Conservation (phyloP, 768 basidiomycete genomes). For the Xanthoconium stramineum region DNA sequence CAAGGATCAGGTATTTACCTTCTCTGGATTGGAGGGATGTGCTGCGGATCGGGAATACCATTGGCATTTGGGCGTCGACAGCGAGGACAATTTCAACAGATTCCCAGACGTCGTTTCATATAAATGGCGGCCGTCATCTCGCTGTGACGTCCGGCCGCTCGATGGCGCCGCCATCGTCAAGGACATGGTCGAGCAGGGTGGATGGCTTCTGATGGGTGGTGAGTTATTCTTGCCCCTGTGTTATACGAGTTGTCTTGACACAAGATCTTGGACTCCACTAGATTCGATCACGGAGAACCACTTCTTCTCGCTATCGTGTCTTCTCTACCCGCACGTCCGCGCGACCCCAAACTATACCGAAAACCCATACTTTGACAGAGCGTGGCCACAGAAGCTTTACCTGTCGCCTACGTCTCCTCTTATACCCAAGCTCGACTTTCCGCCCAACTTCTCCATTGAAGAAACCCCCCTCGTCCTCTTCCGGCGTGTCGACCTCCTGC, state of each 20-base stretch:
- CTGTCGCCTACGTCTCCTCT: conserved; percentile 50
- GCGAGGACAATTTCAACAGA: conserved; percentile 43
- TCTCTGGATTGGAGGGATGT: conserved; percentile 60
- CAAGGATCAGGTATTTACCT: conserved; percentile 43
- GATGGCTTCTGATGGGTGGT: conserved; percentile 69
- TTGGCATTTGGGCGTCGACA: conserved; percentile 63
- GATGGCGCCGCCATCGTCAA: conserved; percentile 43
- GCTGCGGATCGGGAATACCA: conserved; percentile 58
- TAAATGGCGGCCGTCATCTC: conserved; percentile 48
- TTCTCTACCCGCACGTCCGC: conserved; percentile 62
- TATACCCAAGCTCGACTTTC: conserved; percentile 38
- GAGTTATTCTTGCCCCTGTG: conserved; percentile 13
- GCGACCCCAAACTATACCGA: conserved; percentile 61
- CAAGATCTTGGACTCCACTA: conserved; percentile 17
- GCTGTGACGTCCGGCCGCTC: conserved; percentile 43
- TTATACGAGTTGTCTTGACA: neutral
- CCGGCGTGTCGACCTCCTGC: conserved; percentile 60
- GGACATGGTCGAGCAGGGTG: conserved; percentile 64
- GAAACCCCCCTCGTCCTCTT: conserved; percentile 63
- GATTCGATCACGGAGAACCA: conserved; percentile 72
- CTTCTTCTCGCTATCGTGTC: conserved; percentile 70
- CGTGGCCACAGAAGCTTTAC: conserved; percentile 63
- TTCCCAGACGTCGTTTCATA: conserved; percentile 54
- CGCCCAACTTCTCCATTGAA: conserved; percentile 51
- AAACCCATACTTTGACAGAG: conserved; percentile 55